Percentiles rank a stretch among this genome's conserved stretches.
These are phyloP conservation scores for Uronychia binucleata DNA, from an alignment of 73 alveolate species.

Conservation along the genomic window DNA sequence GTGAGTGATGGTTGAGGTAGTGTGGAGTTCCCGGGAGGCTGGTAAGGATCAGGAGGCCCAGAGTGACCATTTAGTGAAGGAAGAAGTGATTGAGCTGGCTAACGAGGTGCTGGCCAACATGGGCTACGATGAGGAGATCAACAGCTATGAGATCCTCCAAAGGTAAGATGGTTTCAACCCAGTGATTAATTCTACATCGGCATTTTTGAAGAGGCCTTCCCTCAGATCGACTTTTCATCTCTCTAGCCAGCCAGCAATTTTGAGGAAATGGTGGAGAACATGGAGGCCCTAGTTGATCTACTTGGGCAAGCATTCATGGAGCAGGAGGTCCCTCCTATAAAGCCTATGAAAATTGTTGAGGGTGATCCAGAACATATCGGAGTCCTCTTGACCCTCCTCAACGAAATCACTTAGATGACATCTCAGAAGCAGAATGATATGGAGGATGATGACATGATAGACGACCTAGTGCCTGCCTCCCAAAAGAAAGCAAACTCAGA, in stretches of 20 bases:
- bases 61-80: no score
- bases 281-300: constrained; percentile 19
- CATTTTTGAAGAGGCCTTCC: no score
- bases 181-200: no score
- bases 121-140: no score
- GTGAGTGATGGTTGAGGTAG: no score
- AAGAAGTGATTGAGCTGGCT: no score
- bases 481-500: not conserved
- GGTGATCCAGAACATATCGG: not conserved
- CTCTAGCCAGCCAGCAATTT: constrained; percentile 25
- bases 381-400: not conserved
- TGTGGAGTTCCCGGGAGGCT: no score
- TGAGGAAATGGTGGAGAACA: constrained; percentile 39
- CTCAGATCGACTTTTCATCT: no score
- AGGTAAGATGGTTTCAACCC: no score
- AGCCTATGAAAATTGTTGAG: not conserved
- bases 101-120: no score
- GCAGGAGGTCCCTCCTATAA: not conserved
- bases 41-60: no score
- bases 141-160: no score
- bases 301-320: constrained; percentile 4
- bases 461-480: not conserved
- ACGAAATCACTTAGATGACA: not conserved
- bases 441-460: not conserved
- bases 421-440: not conserved